These are phyloP conservation scores for Wickerhamiella domercqiae DNA, from an alignment of 805 yeast genomes.

Conservation along the genomic window DNA sequence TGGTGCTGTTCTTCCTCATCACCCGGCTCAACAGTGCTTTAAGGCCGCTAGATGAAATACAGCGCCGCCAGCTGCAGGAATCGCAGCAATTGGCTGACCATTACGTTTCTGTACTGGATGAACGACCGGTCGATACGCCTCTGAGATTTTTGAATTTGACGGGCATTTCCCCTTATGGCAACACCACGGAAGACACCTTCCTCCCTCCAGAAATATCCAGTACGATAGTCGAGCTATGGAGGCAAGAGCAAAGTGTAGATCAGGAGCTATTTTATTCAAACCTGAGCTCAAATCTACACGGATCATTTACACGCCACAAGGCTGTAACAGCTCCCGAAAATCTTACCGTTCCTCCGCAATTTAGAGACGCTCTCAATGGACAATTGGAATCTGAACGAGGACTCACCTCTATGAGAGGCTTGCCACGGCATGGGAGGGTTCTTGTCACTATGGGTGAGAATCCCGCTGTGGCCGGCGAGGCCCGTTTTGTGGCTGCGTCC, in stretches of 20 bases:
- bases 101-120: no score
- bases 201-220: conserved; percentile 1
- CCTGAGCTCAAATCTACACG: conserved; percentile 6
- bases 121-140: no score
- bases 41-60: background rate
- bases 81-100: no score
- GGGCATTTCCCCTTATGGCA: background rate
- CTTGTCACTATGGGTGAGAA: background rate
- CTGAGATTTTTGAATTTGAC: background rate
- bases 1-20: background rate
- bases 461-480: conserved; percentile 7
- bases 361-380: no score
- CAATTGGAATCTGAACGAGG: no score
- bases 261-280: conserved; percentile 3
- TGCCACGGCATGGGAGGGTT: background rate
- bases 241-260: background rate
- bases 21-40: background rate
- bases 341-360: no score
- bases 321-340: no score
- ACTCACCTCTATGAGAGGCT: no score
- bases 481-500: conserved; percentile 5
- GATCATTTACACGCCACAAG: background rate
- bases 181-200: background rate
- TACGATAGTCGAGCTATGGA: conserved; percentile 3
- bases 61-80: background rate